Base-by-base conservation (phyloP, 352 stramenopile genomes). In the Globisporangium spinosum region DNA sequence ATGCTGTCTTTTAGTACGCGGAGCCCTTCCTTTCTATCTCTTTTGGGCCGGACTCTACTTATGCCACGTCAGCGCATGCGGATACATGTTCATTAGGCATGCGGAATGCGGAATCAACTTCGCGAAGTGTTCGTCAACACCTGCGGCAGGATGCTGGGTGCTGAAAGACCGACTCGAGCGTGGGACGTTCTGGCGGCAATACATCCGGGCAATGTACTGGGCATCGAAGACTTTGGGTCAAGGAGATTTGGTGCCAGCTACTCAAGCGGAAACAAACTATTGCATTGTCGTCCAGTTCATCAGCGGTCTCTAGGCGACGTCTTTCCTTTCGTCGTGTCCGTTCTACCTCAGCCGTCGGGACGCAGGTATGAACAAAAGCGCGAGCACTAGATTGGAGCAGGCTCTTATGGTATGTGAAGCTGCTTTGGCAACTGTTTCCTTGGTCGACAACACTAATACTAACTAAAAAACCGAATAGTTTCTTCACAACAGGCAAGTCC, bases 71-170 rank as follows among this genome's bases (percentile, higher is more conserved):
- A 67, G 27, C n/a, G 70, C 49, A 8, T 73, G 67, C 45, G 66
- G 66, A 23, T 76, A 76, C 62, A 76, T 76, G 70, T 49, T 73
- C n/a, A 45, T 76, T 2, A 67, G 67, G 32, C 70, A 76, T 55
- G 23, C 70, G 2, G 57, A 76, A 47, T 76, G 70, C 35, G 65
- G 66, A 5, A n/a, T 70, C n/a, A 34, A 70, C 43, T 76, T 76
- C 58, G 17, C 25, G 7, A 15, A 55, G 22, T 76, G 70, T 62
- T 54, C 32, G 6, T 59, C 43, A 23, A 34, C 23, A 34, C 47
- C 62, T 3, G 40, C 68, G n/a, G 67, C 70, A 10, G 70, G 61
- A 1, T 76, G 67, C 29, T 76, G 70, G 70, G 67, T 73, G 25
- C 32, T 76, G 22, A 72, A 71, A 56, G 70, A 76, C 25, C 38